Evolutionary conservation across 306 rosid species (phyloP).

Genomic region (Vicia sativa): DNA sequence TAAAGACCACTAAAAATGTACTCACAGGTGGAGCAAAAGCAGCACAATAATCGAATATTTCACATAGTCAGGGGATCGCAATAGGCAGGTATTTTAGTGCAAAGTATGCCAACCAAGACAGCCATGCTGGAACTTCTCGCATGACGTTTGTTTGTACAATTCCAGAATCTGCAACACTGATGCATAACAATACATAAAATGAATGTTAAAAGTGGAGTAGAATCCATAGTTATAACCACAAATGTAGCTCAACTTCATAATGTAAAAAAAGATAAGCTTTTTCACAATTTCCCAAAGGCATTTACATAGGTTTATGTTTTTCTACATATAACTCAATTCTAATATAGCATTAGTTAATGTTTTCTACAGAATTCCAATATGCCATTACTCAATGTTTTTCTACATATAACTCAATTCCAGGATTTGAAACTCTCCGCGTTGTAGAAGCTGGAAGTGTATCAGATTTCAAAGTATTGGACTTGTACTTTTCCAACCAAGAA

Average conservation of each 20-base stretch:
- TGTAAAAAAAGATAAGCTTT: too few relatives aligned
- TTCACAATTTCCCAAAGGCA: too few relatives aligned
- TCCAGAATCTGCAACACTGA: constrained; percentile 88
- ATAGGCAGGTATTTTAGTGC: constrained; percentile 56
- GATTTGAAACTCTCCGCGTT: too few relatives aligned
- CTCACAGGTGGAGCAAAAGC: constrained; percentile 81
- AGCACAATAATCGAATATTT: constrained; percentile 63
- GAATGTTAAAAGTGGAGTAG: constrained; percentile 21
- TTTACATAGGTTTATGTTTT: too few relatives aligned
- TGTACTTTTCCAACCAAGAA: constrained; percentile 96
- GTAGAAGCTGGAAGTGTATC: too few relatives aligned
- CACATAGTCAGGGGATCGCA: constrained; percentile 68
- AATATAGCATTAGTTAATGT: too few relatives aligned
- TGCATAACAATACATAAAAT: constrained; percentile 38
- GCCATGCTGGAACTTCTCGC: constrained; percentile 69
- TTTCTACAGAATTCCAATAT: too few relatives aligned
- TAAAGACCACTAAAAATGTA: constrained; percentile 21
- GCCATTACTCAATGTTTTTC: too few relatives aligned
- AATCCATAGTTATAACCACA: constrained; percentile 20
- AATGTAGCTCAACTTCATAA: background rate
- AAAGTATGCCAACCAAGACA: constrained; percentile 51
- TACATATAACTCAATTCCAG: too few relatives aligned
- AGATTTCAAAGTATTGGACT: constrained; percentile 77
- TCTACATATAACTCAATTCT: too few relatives aligned
- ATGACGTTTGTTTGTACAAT: constrained; percentile 69